Evolutionary conservation across 1,284 basidiomycete species (phyloP).

Genomic region (Cryptococcus jaspeensis): DNA sequence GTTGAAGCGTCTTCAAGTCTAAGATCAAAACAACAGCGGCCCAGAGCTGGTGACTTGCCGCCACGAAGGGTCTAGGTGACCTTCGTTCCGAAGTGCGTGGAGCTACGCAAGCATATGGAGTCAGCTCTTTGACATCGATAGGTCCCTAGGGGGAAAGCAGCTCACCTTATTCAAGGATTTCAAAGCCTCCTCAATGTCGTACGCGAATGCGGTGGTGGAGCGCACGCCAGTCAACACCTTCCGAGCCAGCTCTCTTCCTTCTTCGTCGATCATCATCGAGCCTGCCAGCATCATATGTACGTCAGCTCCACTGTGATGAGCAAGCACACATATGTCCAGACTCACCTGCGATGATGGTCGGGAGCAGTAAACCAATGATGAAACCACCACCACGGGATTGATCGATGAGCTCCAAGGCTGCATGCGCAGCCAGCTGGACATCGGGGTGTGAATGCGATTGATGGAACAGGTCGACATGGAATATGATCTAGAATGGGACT

Average conservation of each 20-base stretch:
- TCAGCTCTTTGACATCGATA: neutral
- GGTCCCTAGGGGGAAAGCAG: neutral
- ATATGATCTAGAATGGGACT: slow-evolving; percentile 9
- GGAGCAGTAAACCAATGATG: slow-evolving; percentile 15
- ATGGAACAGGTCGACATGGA: slow-evolving; percentile 17
- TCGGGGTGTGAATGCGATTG: slow-evolving; percentile 11
- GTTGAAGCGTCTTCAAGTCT: too few species aligned
- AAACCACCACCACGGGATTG: neutral
- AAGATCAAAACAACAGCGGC: slow-evolving; percentile 8
- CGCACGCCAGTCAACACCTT: slow-evolving; percentile 8
- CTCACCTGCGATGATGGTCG: slow-evolving; percentile 17
- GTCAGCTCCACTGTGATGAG: too few species aligned
- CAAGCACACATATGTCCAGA: too few species aligned
- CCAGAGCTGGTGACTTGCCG: slow-evolving; percentile 8
- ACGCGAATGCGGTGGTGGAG: slow-evolving; percentile 8
- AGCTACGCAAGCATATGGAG: slow-evolving; percentile 2
- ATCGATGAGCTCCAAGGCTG: slow-evolving; percentile 12
- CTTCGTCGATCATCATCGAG: slow-evolving; percentile 14
- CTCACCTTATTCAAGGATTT: slow-evolving; percentile 17
- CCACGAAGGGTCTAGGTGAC: slow-evolving; percentile 12
- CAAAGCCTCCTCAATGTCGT: slow-evolving; percentile 19
- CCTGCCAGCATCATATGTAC: slow-evolving; percentile 1
- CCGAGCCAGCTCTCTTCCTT: slow-evolving; percentile 2
- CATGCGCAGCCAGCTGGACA: slow-evolving; percentile 14
- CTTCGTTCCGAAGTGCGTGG: slow-evolving; percentile 10